Conservation (phyloP, 2,329 filamentous ascomycete species). For the Trichoderma cornu-damae region DNA sequence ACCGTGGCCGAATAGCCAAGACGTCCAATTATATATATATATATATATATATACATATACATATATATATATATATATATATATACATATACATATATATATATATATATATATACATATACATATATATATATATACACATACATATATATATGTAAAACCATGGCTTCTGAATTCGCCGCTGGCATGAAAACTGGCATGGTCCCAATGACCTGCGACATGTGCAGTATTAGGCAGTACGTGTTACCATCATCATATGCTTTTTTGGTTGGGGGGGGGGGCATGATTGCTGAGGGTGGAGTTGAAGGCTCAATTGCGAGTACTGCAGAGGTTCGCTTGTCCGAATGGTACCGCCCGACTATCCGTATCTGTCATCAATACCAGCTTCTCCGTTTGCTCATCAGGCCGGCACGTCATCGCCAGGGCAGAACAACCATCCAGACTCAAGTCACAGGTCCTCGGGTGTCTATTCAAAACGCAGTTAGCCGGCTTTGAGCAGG, state of each 20-base stretch:
- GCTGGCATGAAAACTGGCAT: slow-evolving; percentile 19
- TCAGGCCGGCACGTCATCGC: neutral
- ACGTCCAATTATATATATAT: no score
- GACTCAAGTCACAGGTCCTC: slow-evolving; percentile 5
- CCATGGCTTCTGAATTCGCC: slow-evolving; percentile 17
- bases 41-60: no score
- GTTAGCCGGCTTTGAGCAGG: neutral
- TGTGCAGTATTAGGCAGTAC: slow-evolving; percentile 21
- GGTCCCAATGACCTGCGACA: slow-evolving; percentile 20
- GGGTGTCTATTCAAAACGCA: slow-evolving; percentile 15
- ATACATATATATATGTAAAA: neutral
- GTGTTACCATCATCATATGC: neutral
- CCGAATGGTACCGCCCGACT: slow-evolving; percentile 18
- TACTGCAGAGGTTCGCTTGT: slow-evolving; percentile 20
- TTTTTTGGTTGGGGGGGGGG: no score
- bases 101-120: no score
- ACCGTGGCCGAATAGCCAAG: no score
- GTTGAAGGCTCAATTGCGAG: slow-evolving; percentile 12
- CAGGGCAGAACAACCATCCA: neutral
- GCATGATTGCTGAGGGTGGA: neutral
- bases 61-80: no score
- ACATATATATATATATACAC: no score
- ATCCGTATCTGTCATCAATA: slow-evolving; percentile 2
- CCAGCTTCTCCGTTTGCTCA: neutral
- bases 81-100: no score